These are phyloP conservation scores for Psilocybe azurescens DNA, from an alignment of 768 basidiomycete genomes.

Conservation along the genomic window DNA sequence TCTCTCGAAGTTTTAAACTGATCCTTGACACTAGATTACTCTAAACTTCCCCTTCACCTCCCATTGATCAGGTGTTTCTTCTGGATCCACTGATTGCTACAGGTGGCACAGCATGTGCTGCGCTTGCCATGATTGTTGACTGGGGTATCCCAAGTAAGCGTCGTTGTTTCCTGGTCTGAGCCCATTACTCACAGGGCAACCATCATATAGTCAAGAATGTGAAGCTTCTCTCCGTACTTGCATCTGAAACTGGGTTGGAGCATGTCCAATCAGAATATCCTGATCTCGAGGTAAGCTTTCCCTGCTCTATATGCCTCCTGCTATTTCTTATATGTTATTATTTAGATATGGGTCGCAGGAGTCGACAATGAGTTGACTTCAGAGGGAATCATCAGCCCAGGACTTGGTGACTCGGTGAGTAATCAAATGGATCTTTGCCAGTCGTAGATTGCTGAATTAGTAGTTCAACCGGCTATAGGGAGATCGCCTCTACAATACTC, in stretches of 20 bases:
- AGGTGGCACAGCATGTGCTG: conserved; percentile 90
- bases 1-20: not conserved
- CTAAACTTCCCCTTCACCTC: conserved; percentile 81
- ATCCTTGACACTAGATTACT: conserved; percentile 66
- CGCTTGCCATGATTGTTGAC: conserved; percentile 82
- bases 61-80: conserved; percentile 84
- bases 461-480: conserved; percentile 56
- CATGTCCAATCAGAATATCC: conserved; percentile 73
- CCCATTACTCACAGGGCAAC: conserved; percentile 7
- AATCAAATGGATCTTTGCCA: not conserved
- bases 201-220: conserved; percentile 60
- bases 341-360: conserved; percentile 81
- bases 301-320: not conserved
- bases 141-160: conserved; percentile 77
- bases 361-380: conserved; percentile 75
- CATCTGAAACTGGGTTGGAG: conserved; percentile 73
- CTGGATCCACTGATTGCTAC: conserved; percentile 95
- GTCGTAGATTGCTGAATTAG: too few species aligned
- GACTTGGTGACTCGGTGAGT: conserved; percentile 88
- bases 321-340: not conserved
- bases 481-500: conserved; percentile 83
- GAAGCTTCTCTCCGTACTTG: conserved; percentile 84
- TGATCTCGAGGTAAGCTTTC: conserved; percentile 68
- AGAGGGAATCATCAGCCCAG: conserved; percentile 86
- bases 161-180: not conserved